Base-by-base conservation (phyloP, 2,329 filamentous ascomycete genomes). In the Trichophyton simii region DNA sequence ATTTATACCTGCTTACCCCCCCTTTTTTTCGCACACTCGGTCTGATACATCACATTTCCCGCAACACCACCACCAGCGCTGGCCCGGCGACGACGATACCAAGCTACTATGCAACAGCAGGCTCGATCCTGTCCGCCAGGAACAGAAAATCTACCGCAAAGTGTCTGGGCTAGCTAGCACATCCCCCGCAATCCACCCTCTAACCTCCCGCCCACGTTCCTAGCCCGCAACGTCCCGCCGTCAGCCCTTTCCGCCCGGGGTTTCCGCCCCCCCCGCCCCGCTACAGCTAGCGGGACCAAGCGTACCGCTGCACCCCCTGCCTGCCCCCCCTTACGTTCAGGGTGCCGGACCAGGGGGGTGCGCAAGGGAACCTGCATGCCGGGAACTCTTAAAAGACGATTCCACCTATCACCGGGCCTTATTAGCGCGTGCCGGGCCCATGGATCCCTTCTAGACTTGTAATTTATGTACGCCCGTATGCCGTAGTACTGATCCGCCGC, bases 401-500 rank as follows among this genome's bases (percentile, higher is more conserved):
- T 55, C 52, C 52, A 55, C 52, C 52, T 55, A 55, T 55, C 52
- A 55, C n/a, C 25, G 20, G 25, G n/a, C 18, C n/a, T 28, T 28
- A 36, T 55, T 55, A 55, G 52, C 52, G 52, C 52, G 52, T n/a
- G 15, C 28, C 52, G 52, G 52, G 52, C 28, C 52, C 52, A 55
- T 55, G 52, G 52, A 55, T 55, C 31, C 52, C 52, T n/a, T 55
- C 52, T 55, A 55, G 52, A 25, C 52, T 55, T 34, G 52, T 55
- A 55, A 55, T 55, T 55, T 55, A 38, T 38, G 34, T 38, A 38
- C 34, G 34, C n/a, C 31, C 20, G 52, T 55, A 55, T 55, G 52
- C 52, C 52, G 52, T 55, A 34, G 52, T 55, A 38, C 34, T 36
- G 28, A 55, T 34, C 11, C 52, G 34, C 28, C 28, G 28, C 28